Evolutionary conservation across 495 filamentous ascomycete genomes (phyloP), one percentile per base, ranked within the genome.

Genomic region (Neurospora sp.): DNA sequence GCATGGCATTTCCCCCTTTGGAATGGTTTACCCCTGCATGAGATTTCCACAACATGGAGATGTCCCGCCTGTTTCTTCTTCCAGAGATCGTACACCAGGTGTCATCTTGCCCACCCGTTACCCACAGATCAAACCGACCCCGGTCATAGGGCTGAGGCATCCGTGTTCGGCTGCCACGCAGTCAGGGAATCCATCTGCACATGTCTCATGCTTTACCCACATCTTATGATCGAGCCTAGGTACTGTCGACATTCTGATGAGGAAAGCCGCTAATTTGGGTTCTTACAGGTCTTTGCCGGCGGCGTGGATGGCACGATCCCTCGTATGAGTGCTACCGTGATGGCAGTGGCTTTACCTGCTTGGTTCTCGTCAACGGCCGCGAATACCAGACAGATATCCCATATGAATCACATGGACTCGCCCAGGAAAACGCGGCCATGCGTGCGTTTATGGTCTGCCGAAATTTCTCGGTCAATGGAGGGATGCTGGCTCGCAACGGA

Each of bases 381-480:
- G 93, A 97, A 83, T 99, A 98, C 87, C 91, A 94, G 80, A 96
- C 94, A 46, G 94, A 97, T 80, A 86, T 89, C n/a, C 87, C 90
- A 76, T 94, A 93, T 84, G 89, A 90, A 79, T 91, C 89, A 73
- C 91, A 95, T 75, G 85, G 87, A 70, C 86, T 97, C 76, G 96
- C 96, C 70, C 91, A 93, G 78, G 94, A 99, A 83, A 94, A 94
- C 79, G 96, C 96, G 70, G 96, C 96, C 74, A 97, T 96, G 91
- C 91, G 93, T 74, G 96, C 96, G 73, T 99, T 97, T 83, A 92
- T 97, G 85, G 95, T 98, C 73, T 99, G 96, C 86, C 92, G 95
- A 80, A 97, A 97, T 84, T 98, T 99, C 85, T 98, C 95, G 74
- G 91, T 97, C 81, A 98, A 97, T 82, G 96, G 97, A 77, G 95